These are phyloP conservation scores for Scleromitrula shiraiana DNA, from an alignment of 2,329 filamentous ascomycete genomes.

Conservation along the genomic window DNA sequence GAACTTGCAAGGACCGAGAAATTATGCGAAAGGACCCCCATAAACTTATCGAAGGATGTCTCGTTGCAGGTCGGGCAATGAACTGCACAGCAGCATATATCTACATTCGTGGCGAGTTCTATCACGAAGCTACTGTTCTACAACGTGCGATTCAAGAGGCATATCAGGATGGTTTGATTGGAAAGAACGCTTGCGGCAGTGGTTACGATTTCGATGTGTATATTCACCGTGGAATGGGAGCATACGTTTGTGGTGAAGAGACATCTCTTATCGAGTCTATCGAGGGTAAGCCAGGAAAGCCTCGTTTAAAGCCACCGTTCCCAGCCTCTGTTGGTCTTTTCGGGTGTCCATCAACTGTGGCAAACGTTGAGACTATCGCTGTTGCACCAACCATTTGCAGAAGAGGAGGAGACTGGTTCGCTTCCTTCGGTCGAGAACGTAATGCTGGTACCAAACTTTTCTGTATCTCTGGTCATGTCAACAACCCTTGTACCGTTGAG, in stretches of 20 bases:
- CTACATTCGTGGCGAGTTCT: constrained; percentile 98
- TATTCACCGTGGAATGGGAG: constrained; percentile 92
- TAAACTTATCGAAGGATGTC: constrained; percentile 95
- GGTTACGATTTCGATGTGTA: constrained; percentile 98
- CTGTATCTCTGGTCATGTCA: constrained; percentile 97
- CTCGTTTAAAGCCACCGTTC: constrained; percentile 96
- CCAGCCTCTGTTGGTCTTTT: constrained; percentile 95
- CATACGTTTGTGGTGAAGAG: constrained; percentile 97
- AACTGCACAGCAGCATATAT: constrained; percentile 98
- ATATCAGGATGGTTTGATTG: constrained; percentile 87
- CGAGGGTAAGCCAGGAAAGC: constrained; percentile 98
- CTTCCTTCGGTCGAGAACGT: constrained; percentile 85
- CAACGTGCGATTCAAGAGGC: constrained; percentile 97
- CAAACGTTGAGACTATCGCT: constrained; percentile 95
- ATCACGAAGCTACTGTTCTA: constrained; percentile 87
- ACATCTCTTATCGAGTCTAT: constrained; percentile 96
- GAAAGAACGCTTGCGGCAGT: constrained; percentile 94
- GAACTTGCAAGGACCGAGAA: constrained; percentile 98
- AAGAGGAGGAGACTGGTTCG: constrained; percentile 89
- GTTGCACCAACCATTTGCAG: constrained; percentile 94
- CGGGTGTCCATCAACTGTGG: constrained; percentile 94
- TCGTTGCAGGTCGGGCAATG: constrained; percentile 95
- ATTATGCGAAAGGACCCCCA: constrained; percentile 99
- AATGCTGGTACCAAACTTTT: constrained; percentile 97
- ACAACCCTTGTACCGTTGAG: constrained; percentile 96